Evolutionary conservation across 352 stramenopile genomes (phyloP).

Genomic region (Globisporangium paddicum): DNA sequence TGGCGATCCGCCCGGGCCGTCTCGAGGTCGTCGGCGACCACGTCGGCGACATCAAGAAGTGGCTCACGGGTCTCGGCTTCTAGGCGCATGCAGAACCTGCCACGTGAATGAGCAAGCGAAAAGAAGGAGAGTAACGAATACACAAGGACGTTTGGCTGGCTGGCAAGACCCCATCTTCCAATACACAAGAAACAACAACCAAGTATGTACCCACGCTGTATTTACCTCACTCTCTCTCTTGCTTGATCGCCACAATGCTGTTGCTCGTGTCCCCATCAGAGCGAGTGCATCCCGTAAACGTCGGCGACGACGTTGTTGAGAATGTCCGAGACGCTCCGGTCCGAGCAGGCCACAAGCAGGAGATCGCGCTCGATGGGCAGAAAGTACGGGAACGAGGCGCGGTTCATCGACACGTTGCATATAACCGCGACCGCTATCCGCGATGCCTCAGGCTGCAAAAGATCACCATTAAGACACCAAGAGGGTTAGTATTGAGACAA

Average conservation of each 20-base stretch:
- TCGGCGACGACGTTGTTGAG: conserved; percentile 79
- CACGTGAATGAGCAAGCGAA: conserved; percentile 6
- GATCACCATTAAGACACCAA: neutral
- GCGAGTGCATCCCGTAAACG: conserved; percentile 80
- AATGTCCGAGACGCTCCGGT: conserved; percentile 73
- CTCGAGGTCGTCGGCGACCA: conserved; percentile 80
- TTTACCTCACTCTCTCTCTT: neutral
- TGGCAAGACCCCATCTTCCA: no score
- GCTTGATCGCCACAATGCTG: no score
- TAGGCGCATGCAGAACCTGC: conserved; percentile 23
- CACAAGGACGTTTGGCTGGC: neutral
- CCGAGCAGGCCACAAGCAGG: conserved; percentile 64
- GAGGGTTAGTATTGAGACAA: neutral
- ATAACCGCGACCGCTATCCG: conserved; percentile 68
- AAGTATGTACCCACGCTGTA: no score
- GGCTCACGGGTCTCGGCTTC: conserved; percentile 81
- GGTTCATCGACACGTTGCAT: conserved; percentile 76
- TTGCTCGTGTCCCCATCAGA: conserved; percentile 43
- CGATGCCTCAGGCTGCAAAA: conserved; percentile 53
- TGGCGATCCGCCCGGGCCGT: conserved; percentile 57
- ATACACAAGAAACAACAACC: no score
- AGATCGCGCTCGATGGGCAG: conserved; percentile 75
- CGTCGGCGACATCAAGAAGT: conserved; percentile 70
- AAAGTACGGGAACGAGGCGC: conserved; percentile 71
- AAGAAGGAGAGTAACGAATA: neutral